Base-by-base conservation (phyloP, 768 basidiomycete genomes). In the Lentinula aciculospora region DNA sequence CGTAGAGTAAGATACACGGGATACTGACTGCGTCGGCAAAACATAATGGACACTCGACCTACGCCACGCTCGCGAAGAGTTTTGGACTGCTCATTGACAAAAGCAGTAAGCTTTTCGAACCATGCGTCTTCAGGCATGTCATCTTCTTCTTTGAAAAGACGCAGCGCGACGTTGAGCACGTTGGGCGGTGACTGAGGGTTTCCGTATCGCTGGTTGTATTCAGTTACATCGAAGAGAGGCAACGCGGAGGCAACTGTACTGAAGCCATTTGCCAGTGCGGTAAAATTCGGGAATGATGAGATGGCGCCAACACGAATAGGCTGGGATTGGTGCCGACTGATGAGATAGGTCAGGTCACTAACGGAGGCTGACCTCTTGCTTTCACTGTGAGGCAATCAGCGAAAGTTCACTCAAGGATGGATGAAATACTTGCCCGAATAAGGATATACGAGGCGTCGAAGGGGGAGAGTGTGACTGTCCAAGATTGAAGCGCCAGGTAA, bases 401-500 rank as follows among this genome's bases (percentile, higher is more conserved):
- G 6, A 1, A 45, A 17, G 36, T 21, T 47, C 12, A 34, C 7
- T 3, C 15, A 49, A 19, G 15, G 12, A 12, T 53, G 34, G 15
- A 57, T 29, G 19, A 13, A 39, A 25, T 1, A 68, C 74, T 49
- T 67, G 85, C 84, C 76, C 75, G 55, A 71, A 66, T 53, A 25
- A 28, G 59, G 75, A 71, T 47, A 89, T 74, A 28, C 81, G 81
- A 56, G 93, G 94, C 3, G 94, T 95, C 4, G 89, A 79, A 1
- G 92, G 92, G 31, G 90, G 89, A 17, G 90, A 90, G 68, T 90
- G 89, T 1, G 90, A 87, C 67, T 87, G 88, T 45, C 93, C 91
- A 44, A 98, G 81, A 69, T 94, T 95, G 84, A 99, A 99, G 39
- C 92, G 83, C 97, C 97, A 98, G 4, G 86, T 92, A 25, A 96